Evolutionary conservation across 108 stramenopile genomes (phyloP).

Genomic region (Parietichytrium sp.): DNA sequence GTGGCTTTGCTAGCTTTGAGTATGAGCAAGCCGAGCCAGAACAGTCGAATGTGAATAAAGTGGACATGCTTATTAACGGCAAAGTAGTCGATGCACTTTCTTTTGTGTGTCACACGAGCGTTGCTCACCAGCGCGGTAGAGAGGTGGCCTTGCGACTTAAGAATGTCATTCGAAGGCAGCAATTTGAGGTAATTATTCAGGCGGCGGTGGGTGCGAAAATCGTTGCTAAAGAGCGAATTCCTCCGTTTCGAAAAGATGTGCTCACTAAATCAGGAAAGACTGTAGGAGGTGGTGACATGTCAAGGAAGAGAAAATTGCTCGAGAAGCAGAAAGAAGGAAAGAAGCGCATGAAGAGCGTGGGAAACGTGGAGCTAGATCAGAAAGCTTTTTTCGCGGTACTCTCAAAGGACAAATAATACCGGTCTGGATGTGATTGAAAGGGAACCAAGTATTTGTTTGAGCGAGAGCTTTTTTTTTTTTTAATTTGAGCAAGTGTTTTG

Average conservation of each 20-base stretch:
- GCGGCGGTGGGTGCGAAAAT: conserved; percentile 85
- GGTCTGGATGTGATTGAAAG: no score
- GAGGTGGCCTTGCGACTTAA: conserved; percentile 83
- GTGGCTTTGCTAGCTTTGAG: conserved; percentile 97
- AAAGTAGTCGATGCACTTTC: conserved; percentile 85
- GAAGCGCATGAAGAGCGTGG: conserved; percentile 86
- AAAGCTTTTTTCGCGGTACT: conserved; percentile 97
- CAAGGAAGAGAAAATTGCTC: conserved; percentile 93
- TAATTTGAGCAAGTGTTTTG: no score
- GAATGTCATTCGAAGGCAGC: conserved; percentile 86
- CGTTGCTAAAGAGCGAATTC: conserved; percentile 77
- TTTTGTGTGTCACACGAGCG: conserved; percentile 82
- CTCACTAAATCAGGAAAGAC: conserved; percentile 86
- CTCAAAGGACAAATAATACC: conserved; percentile 60
- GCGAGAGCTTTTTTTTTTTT: no score
- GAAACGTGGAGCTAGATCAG: conserved; percentile 87
- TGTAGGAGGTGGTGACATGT: conserved; percentile 93
- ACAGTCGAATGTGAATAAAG: conserved; percentile 78
- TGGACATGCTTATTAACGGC: conserved; percentile 88
- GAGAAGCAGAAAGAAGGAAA: conserved; percentile 98
- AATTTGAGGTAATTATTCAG: conserved; percentile 96
- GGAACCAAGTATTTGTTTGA: no score
- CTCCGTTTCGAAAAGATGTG: conserved; percentile 93
- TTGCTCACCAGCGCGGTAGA: conserved; percentile 72
- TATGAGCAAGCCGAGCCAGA: conserved; percentile 85